Evolutionary conservation across 2,329 filamentous ascomycete genomes (phyloP).

Genomic region (Colletotrichum sp.): DNA sequence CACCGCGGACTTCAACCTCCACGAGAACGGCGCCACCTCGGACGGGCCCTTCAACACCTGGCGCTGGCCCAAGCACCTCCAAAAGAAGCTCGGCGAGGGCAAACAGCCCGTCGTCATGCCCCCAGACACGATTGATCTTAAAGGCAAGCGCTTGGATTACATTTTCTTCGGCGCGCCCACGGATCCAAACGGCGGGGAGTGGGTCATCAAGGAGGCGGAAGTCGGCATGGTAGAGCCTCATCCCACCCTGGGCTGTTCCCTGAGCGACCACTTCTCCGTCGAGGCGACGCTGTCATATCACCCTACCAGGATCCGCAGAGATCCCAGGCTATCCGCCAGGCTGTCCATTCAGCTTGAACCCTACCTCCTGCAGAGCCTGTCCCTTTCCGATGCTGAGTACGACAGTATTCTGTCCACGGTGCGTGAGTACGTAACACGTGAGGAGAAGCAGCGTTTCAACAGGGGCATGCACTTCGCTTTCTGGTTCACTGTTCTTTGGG

Average conservation of each 20-base stretch:
- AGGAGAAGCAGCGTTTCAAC: constrained; percentile 73
- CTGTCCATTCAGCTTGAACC: constrained; percentile 33
- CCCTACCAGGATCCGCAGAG: constrained; percentile 27
- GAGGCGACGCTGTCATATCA: constrained; percentile 73
- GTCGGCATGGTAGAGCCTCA: constrained; percentile 86
- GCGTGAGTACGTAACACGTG: constrained; percentile 70
- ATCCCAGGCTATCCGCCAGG: constrained; percentile 27
- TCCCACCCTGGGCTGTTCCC: constrained; percentile 79
- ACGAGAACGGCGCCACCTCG: constrained; percentile 84
- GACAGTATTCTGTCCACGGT: constrained; percentile 78
- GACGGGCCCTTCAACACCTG: constrained; percentile 90
- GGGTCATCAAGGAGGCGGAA: constrained; percentile 72
- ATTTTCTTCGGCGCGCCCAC: constrained; percentile 73
- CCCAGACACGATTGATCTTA: constrained; percentile 70
- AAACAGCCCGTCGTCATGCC: constrained; percentile 65
- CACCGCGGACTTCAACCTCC: constrained; percentile 77
- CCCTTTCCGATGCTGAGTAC: constrained; percentile 34
- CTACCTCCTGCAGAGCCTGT: constrained; percentile 22
- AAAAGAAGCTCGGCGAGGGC: constrained; percentile 70
- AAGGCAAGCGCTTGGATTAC: constrained; percentile 91
- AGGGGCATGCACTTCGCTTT: constrained; percentile 76
- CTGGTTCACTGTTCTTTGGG: constrained; percentile 71
- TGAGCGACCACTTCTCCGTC: constrained; percentile 95
- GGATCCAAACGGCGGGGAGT: constrained; percentile 41
- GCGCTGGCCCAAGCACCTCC: constrained; percentile 80